Percentiles rank a stretch among this genome's conserved stretches.
These are phyloP conservation scores for Starmerella vaccinii DNA, from an alignment of 805 yeast species.

Conservation along the genomic window DNA sequence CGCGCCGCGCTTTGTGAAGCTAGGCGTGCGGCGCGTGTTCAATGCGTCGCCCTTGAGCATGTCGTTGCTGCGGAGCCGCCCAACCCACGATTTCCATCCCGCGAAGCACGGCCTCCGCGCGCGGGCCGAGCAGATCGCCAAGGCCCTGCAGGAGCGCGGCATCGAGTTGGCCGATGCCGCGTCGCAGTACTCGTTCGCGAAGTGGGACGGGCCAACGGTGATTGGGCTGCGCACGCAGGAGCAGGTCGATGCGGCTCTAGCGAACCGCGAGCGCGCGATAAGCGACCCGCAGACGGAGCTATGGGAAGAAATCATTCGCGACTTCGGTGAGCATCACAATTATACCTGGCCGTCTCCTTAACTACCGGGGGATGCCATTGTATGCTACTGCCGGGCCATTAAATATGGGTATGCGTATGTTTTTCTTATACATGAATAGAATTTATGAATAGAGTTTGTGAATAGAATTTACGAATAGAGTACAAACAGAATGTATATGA, in stretches of 20 bases:
- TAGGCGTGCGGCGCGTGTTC: conserved; percentile 49
- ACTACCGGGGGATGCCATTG: too few relatives aligned
- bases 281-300: conserved; percentile 7
- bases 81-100: conserved; percentile 72
- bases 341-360: conserved; percentile 16
- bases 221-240: conserved; percentile 59
- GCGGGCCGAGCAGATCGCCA: conserved; percentile 38
- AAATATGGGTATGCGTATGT: too few relatives aligned
- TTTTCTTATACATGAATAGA: too few relatives aligned
- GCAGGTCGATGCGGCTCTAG: conserved; percentile 56
- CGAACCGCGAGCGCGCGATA: conserved; percentile 43
- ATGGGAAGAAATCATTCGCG: conserved; percentile 12
- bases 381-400: too few relatives aligned
- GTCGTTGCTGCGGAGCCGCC: conserved; percentile 65
- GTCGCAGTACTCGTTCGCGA: conserved; percentile 57
- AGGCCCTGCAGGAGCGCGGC: conserved; percentile 36
- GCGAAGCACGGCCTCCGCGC: conserved; percentile 48
- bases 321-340: conserved; percentile 18
- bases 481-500: too few relatives aligned
- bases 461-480: too few relatives aligned
- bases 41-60: conserved; percentile 82
- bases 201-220: conserved; percentile 63
- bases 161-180: conserved; percentile 75
- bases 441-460: too few relatives aligned
- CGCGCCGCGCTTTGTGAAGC: conserved; percentile 39